Base-by-base conservation (phyloP, 2,329 filamentous ascomycete genomes). In the Parafenestella ontariensis region DNA sequence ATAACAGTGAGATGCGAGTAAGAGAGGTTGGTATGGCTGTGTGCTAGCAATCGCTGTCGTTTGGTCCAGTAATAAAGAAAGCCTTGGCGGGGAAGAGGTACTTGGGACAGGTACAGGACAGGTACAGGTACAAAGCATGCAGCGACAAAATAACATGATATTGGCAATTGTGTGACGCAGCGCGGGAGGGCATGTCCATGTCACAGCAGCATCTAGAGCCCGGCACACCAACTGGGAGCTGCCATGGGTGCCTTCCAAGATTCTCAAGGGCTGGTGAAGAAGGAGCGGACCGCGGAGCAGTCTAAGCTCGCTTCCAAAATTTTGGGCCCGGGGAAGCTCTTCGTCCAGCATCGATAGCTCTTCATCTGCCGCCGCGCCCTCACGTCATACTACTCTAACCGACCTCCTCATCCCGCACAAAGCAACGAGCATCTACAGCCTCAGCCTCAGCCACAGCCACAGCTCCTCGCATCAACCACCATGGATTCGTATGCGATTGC, bases 401-500 rank as follows among this genome's bases (percentile, higher is more conserved):
- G 26, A 51, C 34, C 42, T 23, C 31, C 26, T 26, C n/a, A n/a
- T n/a, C 9, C 36, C 33, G 11, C 31, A 24, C 54, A 46, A 48
- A 49, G n/a, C 42, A 31, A 41, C 13, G 29, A 24, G 28, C 20
- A 42, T 29, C 47, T 26, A 21, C 23, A 20, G 20, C 39, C 34
- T 17, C 42, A 20, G 21, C 26, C 24, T 28, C 28, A 15, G 3
- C n/a, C 21, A 46, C 21, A 51, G 20, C n/a, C 40, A 43, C 20
- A n/a, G n/a, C n/a, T n/a, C n/a, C n/a, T 10, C 5, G 13, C 26
- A 46, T 41, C 46, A 46, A 46, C 39, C 52, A 52, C 15, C 43
- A 77, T 78, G 76, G 76, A 78, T 37, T 68, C 71, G 76, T 77
- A 69, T 23, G 72, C 52, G 26, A 29, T 20, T 28, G 15, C 13